A percentile compares a stretch with the other conserved stretches of the same genome.
These are phyloP conservation scores for Cylindrotheca fusiformis DNA, from an alignment of 108 stramenopile species.

Conservation along the genomic window DNA sequence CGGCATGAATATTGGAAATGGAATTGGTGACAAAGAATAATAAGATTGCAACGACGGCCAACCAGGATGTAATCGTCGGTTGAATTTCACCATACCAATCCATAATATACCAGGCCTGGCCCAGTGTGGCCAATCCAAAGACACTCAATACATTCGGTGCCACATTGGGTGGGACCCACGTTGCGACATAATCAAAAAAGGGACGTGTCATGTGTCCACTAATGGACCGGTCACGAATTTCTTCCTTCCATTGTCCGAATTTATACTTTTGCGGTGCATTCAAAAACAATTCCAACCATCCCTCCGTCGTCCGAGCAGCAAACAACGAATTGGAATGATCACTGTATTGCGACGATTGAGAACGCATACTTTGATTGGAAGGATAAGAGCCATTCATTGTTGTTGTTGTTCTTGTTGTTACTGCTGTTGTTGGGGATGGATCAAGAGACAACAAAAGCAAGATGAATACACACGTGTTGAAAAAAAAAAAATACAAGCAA, in stretches of 20 bases:
- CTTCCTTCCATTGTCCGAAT: conserved; percentile 80
- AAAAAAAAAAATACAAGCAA: too few relatives aligned
- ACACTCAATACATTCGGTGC: conserved; percentile 84
- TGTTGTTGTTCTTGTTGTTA: conserved; percentile 19
- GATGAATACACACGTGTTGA: too few relatives aligned
- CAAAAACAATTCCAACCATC: conserved; percentile 87
- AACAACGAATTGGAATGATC: conserved; percentile 20
- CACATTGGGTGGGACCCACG: conserved; percentile 65
- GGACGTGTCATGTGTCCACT: conserved; percentile 53
- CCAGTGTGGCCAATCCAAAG: conserved; percentile 62
- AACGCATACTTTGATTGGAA: too few relatives aligned
- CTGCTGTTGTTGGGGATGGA: too few relatives aligned
- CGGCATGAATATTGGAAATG: conserved; percentile 68
- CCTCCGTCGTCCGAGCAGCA: conserved; percentile 59
- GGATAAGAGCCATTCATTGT: not conserved
- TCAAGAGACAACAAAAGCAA: too few relatives aligned
- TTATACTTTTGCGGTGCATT: conserved; percentile 81
- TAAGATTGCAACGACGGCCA: conserved; percentile 70
- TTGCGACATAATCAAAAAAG: conserved; percentile 57
- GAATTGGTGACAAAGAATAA: conserved; percentile 73
- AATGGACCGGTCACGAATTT: conserved; percentile 70
- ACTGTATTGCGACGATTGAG: conserved; percentile 1
- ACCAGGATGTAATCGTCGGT: conserved; percentile 73
- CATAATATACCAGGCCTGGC: conserved; percentile 85
- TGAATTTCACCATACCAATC: conserved; percentile 63